These are phyloP conservation scores for Sphaerulina vaccinii DNA, from an alignment of 2,329 filamentous ascomycete genomes.

Conservation along the genomic window DNA sequence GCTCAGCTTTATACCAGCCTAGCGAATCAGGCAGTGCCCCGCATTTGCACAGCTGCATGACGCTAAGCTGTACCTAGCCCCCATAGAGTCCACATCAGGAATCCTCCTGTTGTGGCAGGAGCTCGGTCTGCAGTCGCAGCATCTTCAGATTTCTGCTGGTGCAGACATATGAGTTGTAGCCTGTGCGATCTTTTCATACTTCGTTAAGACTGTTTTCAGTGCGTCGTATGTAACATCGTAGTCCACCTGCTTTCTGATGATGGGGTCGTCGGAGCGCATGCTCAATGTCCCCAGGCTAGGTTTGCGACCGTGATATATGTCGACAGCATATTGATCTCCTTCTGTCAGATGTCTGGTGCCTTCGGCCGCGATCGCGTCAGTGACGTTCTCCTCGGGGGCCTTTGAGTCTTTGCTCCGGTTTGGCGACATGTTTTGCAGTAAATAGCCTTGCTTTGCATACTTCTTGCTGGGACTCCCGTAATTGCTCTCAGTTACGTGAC, in stretches of 20 bases:
- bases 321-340: slow-evolving; percentile 18
- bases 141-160: not conserved
- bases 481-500: slow-evolving; percentile 3
- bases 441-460: slow-evolving; percentile 6
- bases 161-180: not conserved
- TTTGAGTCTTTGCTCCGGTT: slow-evolving; percentile 2
- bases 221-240: slow-evolving; percentile 18
- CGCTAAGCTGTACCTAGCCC: no score
- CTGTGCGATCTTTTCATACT: not conserved
- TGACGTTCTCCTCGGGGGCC: not conserved
- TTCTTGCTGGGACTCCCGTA: slow-evolving; percentile 14
- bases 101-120: no score
- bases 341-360: slow-evolving; percentile 10
- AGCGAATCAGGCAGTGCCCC: not conserved
- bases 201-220: slow-evolving; percentile 1
- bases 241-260: slow-evolving; percentile 19
- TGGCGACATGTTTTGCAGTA: slow-evolving; percentile 13
- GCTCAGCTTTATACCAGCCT: not conserved
- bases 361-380: not conserved
- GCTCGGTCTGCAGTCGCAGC: no score
- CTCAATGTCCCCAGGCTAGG: slow-evolving; percentile 15
- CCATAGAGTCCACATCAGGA: no score
- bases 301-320: slow-evolving; percentile 19
- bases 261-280: slow-evolving; percentile 16
- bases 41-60: not conserved